Conservation (phyloP, 495 filamentous ascomycete species). For the Tuber calosporum region DNA sequence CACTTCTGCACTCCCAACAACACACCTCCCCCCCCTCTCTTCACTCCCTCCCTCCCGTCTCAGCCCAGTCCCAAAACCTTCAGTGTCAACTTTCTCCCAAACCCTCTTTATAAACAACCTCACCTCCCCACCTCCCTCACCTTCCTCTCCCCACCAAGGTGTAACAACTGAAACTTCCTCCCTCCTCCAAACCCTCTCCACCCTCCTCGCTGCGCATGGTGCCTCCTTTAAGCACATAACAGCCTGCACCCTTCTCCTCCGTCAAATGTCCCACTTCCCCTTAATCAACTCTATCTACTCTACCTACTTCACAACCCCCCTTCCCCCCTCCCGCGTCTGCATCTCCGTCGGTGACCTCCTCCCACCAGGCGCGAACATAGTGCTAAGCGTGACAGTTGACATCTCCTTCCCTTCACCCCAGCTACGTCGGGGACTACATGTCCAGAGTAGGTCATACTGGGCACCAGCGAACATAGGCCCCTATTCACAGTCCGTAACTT, state of each 20-base stretch:
- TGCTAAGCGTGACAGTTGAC: slow-evolving; percentile 52
- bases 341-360: slow-evolving; percentile 64
- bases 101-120: slow-evolving; percentile 32
- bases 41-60: slow-evolving; percentile 47
- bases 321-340: slow-evolving; percentile 77
- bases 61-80: slow-evolving; percentile 6
- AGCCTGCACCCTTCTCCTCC: slow-evolving; percentile 68
- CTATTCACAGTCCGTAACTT: slow-evolving; percentile 81
- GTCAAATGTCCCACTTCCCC: slow-evolving; percentile 70
- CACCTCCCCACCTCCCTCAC: slow-evolving; percentile 9
- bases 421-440: slow-evolving; percentile 59
- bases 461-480: slow-evolving; percentile 96
- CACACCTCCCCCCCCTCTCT: slow-evolving; percentile 9
- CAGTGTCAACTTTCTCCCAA: neutral
- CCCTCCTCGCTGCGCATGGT: slow-evolving; percentile 14
- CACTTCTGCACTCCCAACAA: neutral
- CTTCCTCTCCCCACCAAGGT: neutral
- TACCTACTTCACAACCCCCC: slow-evolving; percentile 60
- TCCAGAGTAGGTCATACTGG: slow-evolving; percentile 93
- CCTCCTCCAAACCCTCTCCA: slow-evolving; percentile 21
- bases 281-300: slow-evolving; percentile 67
- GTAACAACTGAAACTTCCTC: slow-evolving; percentile 20
- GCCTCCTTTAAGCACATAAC: slow-evolving; percentile 55
- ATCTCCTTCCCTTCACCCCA: slow-evolving; percentile 39
- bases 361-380: slow-evolving; percentile 54